Evolutionary conservation across 352 stramenopile species (phyloP).

Genomic region (Pythium dissotocum): DNA sequence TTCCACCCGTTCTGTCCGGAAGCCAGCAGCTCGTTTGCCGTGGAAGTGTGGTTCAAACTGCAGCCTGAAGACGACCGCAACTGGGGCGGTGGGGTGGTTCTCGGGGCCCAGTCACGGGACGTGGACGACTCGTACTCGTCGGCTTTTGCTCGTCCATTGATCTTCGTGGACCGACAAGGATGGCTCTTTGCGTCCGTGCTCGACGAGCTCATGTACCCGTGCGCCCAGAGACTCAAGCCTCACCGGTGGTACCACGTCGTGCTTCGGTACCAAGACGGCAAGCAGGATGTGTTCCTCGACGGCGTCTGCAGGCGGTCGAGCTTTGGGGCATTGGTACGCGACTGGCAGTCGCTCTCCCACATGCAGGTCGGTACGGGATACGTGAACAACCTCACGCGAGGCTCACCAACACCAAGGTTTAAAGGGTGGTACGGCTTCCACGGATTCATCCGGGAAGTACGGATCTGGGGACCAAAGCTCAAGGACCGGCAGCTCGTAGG

Average conservation of each 20-base stretch:
- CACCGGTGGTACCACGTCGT: slow-evolving; percentile 24
- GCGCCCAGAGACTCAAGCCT: background rate
- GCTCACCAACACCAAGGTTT: slow-evolving; percentile 30
- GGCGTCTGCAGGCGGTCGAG: slow-evolving; percentile 13
- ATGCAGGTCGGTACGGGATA: slow-evolving; percentile 47
- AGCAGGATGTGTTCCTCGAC: slow-evolving; percentile 24
- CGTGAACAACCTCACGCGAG: slow-evolving; percentile 27
- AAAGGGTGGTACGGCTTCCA: slow-evolving; percentile 51
- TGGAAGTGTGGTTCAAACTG: slow-evolving; percentile 25
- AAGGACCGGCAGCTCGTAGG: slow-evolving; percentile 17
- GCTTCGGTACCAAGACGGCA: slow-evolving; percentile 23
- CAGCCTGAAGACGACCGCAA: slow-evolving; percentile 15
- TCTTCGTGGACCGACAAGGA: slow-evolving; percentile 20
- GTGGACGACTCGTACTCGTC: slow-evolving; percentile 10
- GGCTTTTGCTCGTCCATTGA: slow-evolving; percentile 10
- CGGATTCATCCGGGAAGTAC: slow-evolving; percentile 38
- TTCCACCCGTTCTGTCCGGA: slow-evolving; percentile 26
- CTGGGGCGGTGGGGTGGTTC: slow-evolving; percentile 19
- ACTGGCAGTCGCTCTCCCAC: slow-evolving; percentile 40
- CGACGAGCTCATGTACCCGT: slow-evolving; percentile 22
- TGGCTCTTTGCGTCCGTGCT: slow-evolving; percentile 20
- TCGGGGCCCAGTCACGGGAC: slow-evolving; percentile 21
- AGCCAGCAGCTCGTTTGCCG: slow-evolving; percentile 22
- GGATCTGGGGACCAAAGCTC: slow-evolving; percentile 28
- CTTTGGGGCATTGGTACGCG: slow-evolving; percentile 29